Evolutionary conservation across 2,329 filamentous ascomycete species (phyloP).

Genomic region (Clonostachys sp.): DNA sequence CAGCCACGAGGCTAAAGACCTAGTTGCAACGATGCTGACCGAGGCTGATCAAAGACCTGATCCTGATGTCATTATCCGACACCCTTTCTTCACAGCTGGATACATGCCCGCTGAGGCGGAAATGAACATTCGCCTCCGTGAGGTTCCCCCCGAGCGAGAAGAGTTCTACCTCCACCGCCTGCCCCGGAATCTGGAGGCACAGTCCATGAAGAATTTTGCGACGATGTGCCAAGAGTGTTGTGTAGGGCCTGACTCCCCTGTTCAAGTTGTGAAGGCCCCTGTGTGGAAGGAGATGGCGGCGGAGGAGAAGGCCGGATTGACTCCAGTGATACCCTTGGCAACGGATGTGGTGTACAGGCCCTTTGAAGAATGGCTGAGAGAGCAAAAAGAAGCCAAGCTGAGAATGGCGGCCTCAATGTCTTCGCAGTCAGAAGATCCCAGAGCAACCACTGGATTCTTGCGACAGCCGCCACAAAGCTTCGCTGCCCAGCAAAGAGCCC

Average conservation of each 20-base stretch:
- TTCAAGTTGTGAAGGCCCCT: constrained; percentile 44
- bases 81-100: constrained; percentile 73
- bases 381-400: constrained; percentile 37
- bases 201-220: constrained; percentile 47
- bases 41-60: constrained; percentile 71
- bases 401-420: constrained; percentile 14
- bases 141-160: constrained; percentile 50
- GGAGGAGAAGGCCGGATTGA: constrained; percentile 63
- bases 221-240: constrained; percentile 54
- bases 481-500: constrained; percentile 60
- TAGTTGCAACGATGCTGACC: constrained; percentile 72
- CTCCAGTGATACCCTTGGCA: constrained; percentile 56
- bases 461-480: constrained; percentile 59
- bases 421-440: constrained; percentile 15
- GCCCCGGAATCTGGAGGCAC: constrained; percentile 34
- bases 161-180: constrained; percentile 51
- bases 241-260: constrained; percentile 49
- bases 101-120: constrained; percentile 63
- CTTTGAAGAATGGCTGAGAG: constrained; percentile 55
- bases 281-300: constrained; percentile 64
- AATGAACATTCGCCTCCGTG: constrained; percentile 53
- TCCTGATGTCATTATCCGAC: constrained; percentile 74
- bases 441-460: constrained; percentile 35
- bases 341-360: constrained; percentile 61
- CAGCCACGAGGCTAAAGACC: constrained; percentile 70